Evolutionary conservation across 2,329 filamentous ascomycete species (phyloP), one percentile per base, ranked within the genome.

Genomic region (Tolypocladium tropicale): DNA sequence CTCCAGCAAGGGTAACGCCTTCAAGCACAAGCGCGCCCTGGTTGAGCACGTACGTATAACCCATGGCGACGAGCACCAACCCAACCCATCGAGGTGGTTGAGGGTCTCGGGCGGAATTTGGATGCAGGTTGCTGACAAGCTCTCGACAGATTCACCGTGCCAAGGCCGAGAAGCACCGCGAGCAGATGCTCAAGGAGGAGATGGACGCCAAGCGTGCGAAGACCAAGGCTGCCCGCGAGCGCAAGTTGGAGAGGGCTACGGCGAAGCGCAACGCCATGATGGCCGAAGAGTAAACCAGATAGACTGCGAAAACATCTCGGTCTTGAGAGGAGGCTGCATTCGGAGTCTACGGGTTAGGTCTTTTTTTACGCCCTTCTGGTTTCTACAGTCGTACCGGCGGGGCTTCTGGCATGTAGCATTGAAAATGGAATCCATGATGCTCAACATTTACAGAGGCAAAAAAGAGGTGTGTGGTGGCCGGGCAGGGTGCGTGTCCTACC

Each of bases 11-110:
- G 95, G 94, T 95, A 99, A 99, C 88, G 93, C 94, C 78, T 99
- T 99, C 89, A 99, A 99, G 92, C 94, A 99, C 90, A 99, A 97
- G 92, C 89, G 94, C 81, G 94, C 92, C 74, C 88, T 99, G 72
- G 91, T 99, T 76, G 94, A 99, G 86, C 94, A 99, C 84, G 94
- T 99, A 95, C 74, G 94, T 90, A 2, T 52, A 55, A 55, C 33
- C 71, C 55, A 56, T 57, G n/a, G n/a, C n/a, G n/a, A n/a, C n/a
- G n/a, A n/a, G n/a, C n/a, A n/a, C n/a, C n/a, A n/a, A n/a, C n/a
- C n/a, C n/a, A n/a, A n/a, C n/a, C n/a, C n/a, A n/a, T n/a, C n/a
- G n/a, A n/a, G n/a, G n/a, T n/a, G n/a, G n/a, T n/a, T n/a, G n/a
- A n/a, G n/a, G n/a, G n/a, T n/a, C n/a, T n/a, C n/a, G n/a, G n/a